Percentiles rank a stretch among this genome's conserved stretches.
phyloP scores from a whole-genome alignment of 108 stramenopile genomes.

The Chaetoceros muelleri region DNA sequence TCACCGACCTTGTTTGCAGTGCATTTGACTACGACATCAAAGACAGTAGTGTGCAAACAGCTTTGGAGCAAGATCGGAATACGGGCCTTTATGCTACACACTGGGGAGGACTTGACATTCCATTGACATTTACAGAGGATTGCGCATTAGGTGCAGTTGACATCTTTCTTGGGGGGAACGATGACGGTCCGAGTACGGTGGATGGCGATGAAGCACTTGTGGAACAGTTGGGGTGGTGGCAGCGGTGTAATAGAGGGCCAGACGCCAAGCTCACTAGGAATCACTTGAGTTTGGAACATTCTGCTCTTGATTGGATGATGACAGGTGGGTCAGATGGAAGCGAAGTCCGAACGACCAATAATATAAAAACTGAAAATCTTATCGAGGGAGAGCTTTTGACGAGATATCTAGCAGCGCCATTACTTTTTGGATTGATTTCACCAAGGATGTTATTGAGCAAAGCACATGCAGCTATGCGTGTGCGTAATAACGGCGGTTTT shows the following conservation, averaged over 20 bases:
- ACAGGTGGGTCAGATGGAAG: too few species aligned
- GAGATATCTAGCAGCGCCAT: conserved; percentile 29
- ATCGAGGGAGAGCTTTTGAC: conserved; percentile 34
- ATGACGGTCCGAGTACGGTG: too few species aligned
- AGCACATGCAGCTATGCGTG: not conserved
- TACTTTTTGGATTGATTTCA: conserved; percentile 30
- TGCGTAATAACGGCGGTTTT: not conserved
- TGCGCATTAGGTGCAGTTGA: conserved; percentile 1
- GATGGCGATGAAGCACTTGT: conserved; percentile 23
- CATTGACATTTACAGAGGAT: conserved; percentile 9
- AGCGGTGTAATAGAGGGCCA: not conserved
- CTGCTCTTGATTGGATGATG: conserved; percentile 12
- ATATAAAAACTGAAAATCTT: conserved; percentile 16
- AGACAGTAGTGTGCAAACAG: not conserved
- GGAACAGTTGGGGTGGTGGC: not conserved
- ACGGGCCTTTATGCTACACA: conserved; percentile 35
- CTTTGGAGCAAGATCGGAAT: conserved; percentile 6
- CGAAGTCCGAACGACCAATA: not conserved
- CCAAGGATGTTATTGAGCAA: conserved; percentile 23
- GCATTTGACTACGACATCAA: not conserved
- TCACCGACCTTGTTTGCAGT: not conserved
- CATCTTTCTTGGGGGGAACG: conserved; percentile 10
- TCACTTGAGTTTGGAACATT: conserved; percentile 5
- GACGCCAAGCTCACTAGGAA: not conserved
- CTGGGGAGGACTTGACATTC: conserved; percentile 31